Base-by-base conservation (phyloP, 1,284 basidiomycete genomes). In the Mrakiaceae sp. region DNA sequence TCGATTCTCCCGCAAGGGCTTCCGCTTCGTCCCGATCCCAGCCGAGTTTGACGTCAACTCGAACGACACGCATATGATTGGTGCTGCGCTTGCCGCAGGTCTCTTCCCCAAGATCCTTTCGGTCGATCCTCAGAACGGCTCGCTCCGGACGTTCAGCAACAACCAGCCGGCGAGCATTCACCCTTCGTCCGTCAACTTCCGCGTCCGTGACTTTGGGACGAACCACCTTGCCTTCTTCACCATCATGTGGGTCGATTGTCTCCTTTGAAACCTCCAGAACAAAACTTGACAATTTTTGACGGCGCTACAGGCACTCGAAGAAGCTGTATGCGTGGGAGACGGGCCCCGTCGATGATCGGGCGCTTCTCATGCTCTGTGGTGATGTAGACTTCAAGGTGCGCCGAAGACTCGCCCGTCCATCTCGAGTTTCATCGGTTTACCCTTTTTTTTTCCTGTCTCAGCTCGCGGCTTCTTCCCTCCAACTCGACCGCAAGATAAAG, bases 321-420 rank as follows among this genome's bases (percentile, higher is more conserved):
- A 89, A 86, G 75, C 77, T 98, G 44, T 98, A 95, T 74, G 93
- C 88, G n/a, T 97, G 93, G 91, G 96, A 99, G 76, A 92, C 89
- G 0, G 87, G 89, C 1, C 88, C 92, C 0, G 84, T 92, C 4
- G 88, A 96, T 67, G 90, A 97, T 70, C 77, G 89, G 44, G 84
- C 90, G 1, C 76, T 99, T 57, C 74, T 91, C 16, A 78, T 98
- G 40, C 78, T 98, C 0, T 98, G 94, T 69, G 95, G 96, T 2
- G 96, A 98, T 70, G 81, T 83, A 11, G 95, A 98, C 68, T 87
- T 90, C 78, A 93, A 88, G 81, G 55, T 57, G 5, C 12, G 55
- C n/a, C 12, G 54, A 39, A 52, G 51, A 10, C 1, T 43, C 1
- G 27, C 27, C 27, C 27, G 27, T 27, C 27, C 27, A 27, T 27